These are phyloP conservation scores for Madurella fahalii DNA, from an alignment of 2,329 filamentous ascomycete species.

Conservation along the genomic window DNA sequence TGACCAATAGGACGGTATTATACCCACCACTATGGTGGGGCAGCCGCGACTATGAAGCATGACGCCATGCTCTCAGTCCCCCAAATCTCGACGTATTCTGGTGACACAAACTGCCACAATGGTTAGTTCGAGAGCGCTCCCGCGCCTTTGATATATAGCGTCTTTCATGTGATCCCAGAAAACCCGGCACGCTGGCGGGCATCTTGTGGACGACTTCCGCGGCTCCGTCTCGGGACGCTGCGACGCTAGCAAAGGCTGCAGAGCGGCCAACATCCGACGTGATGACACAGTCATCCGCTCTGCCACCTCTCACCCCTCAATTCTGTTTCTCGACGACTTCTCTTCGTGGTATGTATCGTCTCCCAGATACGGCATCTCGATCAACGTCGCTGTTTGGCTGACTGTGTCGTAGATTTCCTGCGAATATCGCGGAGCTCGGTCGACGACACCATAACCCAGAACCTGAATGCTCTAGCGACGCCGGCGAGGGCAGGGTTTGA, in stretches of 20 bases:
- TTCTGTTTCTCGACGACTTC: constrained; percentile 72
- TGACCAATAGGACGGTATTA: too few relatives aligned
- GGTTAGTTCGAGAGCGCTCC: background rate
- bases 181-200: constrained; percentile 42
- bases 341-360: constrained; percentile 55
- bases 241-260: constrained; percentile 21
- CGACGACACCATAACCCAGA: constrained; percentile 90
- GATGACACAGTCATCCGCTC: constrained; percentile 44
- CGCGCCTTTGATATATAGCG: background rate
- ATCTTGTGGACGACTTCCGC: constrained; percentile 45
- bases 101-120: background rate
- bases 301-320: constrained; percentile 61
- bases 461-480: constrained; percentile 82
- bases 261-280: constrained; percentile 32
- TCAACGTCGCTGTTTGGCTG: constrained; percentile 4
- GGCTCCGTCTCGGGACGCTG: constrained; percentile 38
- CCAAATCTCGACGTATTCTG: background rate
- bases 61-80: background rate
- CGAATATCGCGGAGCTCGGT: constrained; percentile 77
- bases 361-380: background rate
- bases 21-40: too few relatives aligned
- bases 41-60: background rate
- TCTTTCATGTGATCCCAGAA: background rate
- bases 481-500: constrained; percentile 72
- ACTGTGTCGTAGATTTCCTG: constrained; percentile 68